A percentile compares a stretch with the other conserved stretches of the same genome.
phyloP scores from a whole-genome alignment of 495 filamentous ascomycete genomes.

The Neurospora sp. region DNA sequence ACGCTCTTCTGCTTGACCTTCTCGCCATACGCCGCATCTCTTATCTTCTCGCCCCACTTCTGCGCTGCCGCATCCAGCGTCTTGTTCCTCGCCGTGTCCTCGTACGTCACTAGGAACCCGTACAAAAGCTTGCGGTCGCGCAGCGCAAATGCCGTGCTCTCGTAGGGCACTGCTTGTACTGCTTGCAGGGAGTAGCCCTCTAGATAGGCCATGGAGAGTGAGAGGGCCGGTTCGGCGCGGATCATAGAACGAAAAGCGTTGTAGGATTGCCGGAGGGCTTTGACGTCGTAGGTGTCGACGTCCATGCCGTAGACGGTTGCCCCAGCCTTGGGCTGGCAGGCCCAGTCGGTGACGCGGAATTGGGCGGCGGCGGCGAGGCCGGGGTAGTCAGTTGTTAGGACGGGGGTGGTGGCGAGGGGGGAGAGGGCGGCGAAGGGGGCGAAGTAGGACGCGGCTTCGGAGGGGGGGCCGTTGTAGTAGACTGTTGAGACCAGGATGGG shows the following conservation, averaged over 20 bases:
- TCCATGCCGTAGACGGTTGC: conserved; percentile 36
- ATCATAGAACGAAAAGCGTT: conserved; percentile 27
- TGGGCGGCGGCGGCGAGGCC: conserved; percentile 33
- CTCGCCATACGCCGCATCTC: conserved; percentile 32
- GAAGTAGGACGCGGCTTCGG: conserved; percentile 27
- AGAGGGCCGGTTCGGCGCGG: conserved; percentile 9
- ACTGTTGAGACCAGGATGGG: conserved; percentile 37
- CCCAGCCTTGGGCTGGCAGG: conserved; percentile 31
- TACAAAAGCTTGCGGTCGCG: conserved; percentile 32
- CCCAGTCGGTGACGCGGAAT: conserved; percentile 18
- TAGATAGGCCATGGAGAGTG: conserved; percentile 36
- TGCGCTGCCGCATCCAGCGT: conserved; percentile 8
- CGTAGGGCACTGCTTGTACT: conserved; percentile 27
- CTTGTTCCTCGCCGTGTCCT: neutral
- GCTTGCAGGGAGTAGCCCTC: conserved; percentile 41
- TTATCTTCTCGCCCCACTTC: conserved; percentile 17
- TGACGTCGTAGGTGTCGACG: conserved; percentile 31
- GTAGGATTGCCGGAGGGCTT: conserved; percentile 30
- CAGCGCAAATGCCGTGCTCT: conserved; percentile 34
- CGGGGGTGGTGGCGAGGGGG: conserved; percentile 18
- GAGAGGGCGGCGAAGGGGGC: conserved; percentile 31
- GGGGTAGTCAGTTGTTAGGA: conserved; percentile 23
- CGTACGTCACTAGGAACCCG: conserved; percentile 25
- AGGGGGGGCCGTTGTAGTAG: conserved; percentile 34
- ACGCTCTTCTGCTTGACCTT: conserved; percentile 49